Evolutionary conservation across 306 rosid species (phyloP).

Genomic region (Begonia peltatifolia): DNA sequence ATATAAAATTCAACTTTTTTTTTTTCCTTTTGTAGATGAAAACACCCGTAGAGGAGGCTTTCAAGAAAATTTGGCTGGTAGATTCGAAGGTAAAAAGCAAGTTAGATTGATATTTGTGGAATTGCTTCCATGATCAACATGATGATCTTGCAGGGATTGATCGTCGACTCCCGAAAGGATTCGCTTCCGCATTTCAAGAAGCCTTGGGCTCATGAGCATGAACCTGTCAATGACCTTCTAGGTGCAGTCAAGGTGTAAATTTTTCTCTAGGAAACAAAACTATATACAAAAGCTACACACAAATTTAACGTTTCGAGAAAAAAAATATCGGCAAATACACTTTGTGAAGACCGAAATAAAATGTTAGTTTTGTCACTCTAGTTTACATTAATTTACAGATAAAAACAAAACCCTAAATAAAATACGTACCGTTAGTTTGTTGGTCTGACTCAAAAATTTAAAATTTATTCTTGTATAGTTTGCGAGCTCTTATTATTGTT

Average conservation of each 20-base stretch:
- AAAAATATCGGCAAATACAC: too few relatives aligned
- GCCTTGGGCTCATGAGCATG: slow-evolving; percentile 98
- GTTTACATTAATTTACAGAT: too few relatives aligned
- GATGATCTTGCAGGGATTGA: slow-evolving; percentile 53
- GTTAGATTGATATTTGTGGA: background rate
- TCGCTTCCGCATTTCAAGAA: slow-evolving; percentile 85
- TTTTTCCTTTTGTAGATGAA: slow-evolving; percentile 37
- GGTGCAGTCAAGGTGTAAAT: slow-evolving; percentile 61
- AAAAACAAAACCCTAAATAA: too few relatives aligned
- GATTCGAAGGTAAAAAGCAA: slow-evolving; percentile 59
- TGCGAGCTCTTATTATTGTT: background rate
- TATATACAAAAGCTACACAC: too few relatives aligned
- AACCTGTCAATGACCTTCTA: slow-evolving; percentile 49
- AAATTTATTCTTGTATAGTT: too few relatives aligned
- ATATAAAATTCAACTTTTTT: background rate
- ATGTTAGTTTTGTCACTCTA: too few relatives aligned
- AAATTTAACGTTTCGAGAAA: too few relatives aligned
- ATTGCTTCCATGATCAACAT: slow-evolving; percentile 2
- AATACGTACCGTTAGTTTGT: too few relatives aligned
- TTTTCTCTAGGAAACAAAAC: background rate
- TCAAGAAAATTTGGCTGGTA: slow-evolving; percentile 87
- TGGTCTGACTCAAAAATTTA: too few relatives aligned
- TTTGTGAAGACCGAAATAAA: too few relatives aligned
- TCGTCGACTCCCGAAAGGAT: slow-evolving; percentile 66
- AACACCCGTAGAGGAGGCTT: slow-evolving; percentile 58